Conservation (phyloP, 2,329 filamentous ascomycete species). For the Mycosphaerella sp. region DNA sequence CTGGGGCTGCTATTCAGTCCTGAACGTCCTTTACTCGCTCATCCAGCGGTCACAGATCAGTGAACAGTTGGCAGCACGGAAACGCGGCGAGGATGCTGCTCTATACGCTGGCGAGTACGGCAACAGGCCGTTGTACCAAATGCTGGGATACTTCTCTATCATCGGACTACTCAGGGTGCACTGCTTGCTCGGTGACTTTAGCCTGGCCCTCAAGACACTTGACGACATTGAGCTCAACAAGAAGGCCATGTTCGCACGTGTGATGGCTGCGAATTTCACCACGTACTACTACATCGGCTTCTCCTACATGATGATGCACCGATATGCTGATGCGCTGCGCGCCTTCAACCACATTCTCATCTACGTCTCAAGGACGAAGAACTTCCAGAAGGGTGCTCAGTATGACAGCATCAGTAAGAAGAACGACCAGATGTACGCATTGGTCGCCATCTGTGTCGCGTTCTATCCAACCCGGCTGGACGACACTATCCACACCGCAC, state of each 20-base stretch:
- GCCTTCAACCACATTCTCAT: constrained; percentile 99
- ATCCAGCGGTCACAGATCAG: constrained; percentile 98
- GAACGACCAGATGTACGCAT: constrained; percentile 99
- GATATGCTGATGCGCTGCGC: constrained; percentile 97
- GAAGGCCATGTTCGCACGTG: constrained; percentile 99
- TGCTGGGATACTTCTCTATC: constrained; percentile 99
- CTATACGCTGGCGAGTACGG: constrained; percentile 93
- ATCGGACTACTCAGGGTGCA: constrained; percentile 94
- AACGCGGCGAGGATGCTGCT: constrained; percentile 83
- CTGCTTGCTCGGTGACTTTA: constrained; percentile 95
- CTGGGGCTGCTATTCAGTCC: constrained; percentile 98
- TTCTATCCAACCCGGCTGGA: constrained; percentile 96
- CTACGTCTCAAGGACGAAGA: constrained; percentile 98
- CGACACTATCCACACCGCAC: constrained; percentile 96
- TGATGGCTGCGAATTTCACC: constrained; percentile 99
- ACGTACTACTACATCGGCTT: constrained; percentile 99
- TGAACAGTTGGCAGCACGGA: constrained; percentile 92
- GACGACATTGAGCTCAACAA: constrained; percentile 99
- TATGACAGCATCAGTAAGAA: constrained; percentile 99
- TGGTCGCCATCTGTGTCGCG: constrained; percentile 97
- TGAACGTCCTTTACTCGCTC: constrained; percentile 98
- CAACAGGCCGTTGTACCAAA: constrained; percentile 87
- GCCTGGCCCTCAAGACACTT: constrained; percentile 94
- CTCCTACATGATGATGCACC: constrained; percentile 99
- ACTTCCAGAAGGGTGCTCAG: constrained; percentile 98